Evolutionary conservation across 148 eudicot genomes (phyloP), one percentile per base, ranked within the genome.

Genomic region (Rhododendron ferrugineum): DNA sequence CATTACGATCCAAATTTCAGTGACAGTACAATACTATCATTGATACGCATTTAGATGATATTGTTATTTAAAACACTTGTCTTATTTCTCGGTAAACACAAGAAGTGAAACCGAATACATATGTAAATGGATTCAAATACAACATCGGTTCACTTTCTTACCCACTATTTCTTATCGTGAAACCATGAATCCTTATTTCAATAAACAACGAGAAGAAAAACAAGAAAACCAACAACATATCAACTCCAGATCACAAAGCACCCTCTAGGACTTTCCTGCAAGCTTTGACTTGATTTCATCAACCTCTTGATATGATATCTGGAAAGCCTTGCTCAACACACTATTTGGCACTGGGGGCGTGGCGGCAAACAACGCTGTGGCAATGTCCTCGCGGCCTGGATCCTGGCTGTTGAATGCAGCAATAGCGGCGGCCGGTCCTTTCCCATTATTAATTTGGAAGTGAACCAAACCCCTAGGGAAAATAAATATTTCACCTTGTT

Each of bases 381-480:
- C 83, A 16, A 83, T 83, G 6, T 44, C 7, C 26, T 64, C 58
- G 4, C 70, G 47, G 2, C 86, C 89, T 0, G 89, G 92, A 46
- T 88, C 36, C 88, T 90, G 93, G 86, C 93, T 91, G 76, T 90
- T 87, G 84, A 91, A 91, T 44, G 82, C 89, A 5, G 88, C 40
- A 26, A 91, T 32, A 3, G 83, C 88, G 1, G 88, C 80, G 0
- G 93, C 93, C 0, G 87, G 84, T 28, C 4, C 60, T 4, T 76
- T 50, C 11, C 90, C 87, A 30, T 84, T 90, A 74, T 91, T 91
- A 86, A 73, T 84, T 86, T 90, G 90, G 88, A 86, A 91, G 54
- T 91, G 93, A 28, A 91, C 89, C 36, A 89, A 74, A 7, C 86
- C 89, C 26, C 66, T 85, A 0, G 93, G 93, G 83, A 91, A 88